Evolutionary conservation across 1,284 basidiomycete species (phyloP).

Genomic region (Tylopilus sp.): DNA sequence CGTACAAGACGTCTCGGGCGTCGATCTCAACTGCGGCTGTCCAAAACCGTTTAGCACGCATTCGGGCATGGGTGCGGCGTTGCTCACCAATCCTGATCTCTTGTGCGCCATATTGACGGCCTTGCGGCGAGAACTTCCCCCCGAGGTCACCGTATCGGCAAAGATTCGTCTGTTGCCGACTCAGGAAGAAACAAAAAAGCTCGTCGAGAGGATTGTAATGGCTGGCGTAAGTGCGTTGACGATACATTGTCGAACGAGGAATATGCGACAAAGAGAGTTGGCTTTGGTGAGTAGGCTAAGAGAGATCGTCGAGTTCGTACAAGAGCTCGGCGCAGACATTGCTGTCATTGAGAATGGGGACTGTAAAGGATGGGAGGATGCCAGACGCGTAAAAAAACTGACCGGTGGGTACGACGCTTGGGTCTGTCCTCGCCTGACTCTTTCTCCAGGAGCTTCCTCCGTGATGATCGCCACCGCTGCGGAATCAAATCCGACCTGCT

Average conservation of each 20-base stretch:
- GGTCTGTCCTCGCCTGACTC: neutral
- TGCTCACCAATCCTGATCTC: conserved; percentile 88
- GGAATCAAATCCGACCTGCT: conserved; percentile 90
- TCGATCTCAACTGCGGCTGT: conserved; percentile 95
- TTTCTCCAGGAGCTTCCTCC: conserved; percentile 70
- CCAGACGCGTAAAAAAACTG: conserved; percentile 64
- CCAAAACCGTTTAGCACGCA: conserved; percentile 96
- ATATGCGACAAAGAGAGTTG: conserved; percentile 83
- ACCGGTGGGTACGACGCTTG: conserved; percentile 54
- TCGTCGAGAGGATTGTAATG: conserved; percentile 82
- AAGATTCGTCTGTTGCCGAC: conserved; percentile 91
- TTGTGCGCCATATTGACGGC: conserved; percentile 84
- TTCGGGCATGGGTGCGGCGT: conserved; percentile 93
- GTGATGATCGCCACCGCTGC: conserved; percentile 96
- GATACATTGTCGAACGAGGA: conserved; percentile 92
- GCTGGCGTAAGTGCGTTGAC: conserved; percentile 91
- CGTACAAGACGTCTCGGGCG: conserved; percentile 85
- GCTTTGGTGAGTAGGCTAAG: conserved; percentile 78
- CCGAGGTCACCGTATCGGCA: conserved; percentile 79
- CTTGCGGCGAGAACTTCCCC: conserved; percentile 69
- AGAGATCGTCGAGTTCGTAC: conserved; percentile 83
- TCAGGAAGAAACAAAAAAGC: conserved; percentile 81
- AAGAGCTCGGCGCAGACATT: conserved; percentile 64
- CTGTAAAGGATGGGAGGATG: conserved; percentile 77
- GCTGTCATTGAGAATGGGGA: conserved; percentile 95